phyloP scores from a whole-genome alignment of 2,329 filamentous ascomycete genomes.

The Trichoderma sp. region DNA sequence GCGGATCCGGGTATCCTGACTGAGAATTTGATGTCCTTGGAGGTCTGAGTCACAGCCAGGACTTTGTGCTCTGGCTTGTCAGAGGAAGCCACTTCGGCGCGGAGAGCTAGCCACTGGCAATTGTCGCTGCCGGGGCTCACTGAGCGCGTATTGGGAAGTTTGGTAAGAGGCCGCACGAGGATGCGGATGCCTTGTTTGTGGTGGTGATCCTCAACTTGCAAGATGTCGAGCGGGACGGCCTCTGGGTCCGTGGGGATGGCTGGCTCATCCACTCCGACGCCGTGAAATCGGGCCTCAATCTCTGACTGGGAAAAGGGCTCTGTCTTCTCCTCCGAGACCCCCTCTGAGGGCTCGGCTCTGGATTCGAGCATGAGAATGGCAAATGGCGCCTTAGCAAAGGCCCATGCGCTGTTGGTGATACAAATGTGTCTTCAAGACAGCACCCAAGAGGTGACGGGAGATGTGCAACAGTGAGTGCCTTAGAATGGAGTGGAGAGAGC shows the following conservation, averaged over 20 bases:
- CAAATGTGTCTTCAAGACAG: slow-evolving; percentile 3
- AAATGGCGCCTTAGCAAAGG: slow-evolving; percentile 23
- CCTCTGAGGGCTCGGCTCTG: slow-evolving; percentile 38
- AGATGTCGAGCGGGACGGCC: slow-evolving; percentile 52
- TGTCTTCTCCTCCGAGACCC: slow-evolving; percentile 50
- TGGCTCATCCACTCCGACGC: slow-evolving; percentile 44
- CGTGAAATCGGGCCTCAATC: slow-evolving; percentile 48
- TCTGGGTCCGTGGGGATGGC: slow-evolving; percentile 38
- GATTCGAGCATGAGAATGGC: slow-evolving; percentile 44
- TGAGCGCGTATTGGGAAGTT: slow-evolving; percentile 49
- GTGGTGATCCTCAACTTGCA: slow-evolving; percentile 50
- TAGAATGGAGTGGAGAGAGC: not conserved
- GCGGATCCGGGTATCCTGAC: slow-evolving; percentile 52
- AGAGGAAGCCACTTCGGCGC: slow-evolving; percentile 50
- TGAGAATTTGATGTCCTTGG: slow-evolving; percentile 58
- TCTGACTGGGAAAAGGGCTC: slow-evolving; percentile 58
- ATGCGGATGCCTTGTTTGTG: slow-evolving; percentile 56
- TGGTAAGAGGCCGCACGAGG: slow-evolving; percentile 52
- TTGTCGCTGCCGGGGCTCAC: slow-evolving; percentile 56
- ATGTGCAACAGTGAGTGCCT: not conserved
- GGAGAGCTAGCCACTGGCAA: slow-evolving; percentile 55
- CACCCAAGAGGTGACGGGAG: not conserved
- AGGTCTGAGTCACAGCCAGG: slow-evolving; percentile 58
- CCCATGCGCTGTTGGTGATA: slow-evolving; percentile 24
- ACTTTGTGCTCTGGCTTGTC: slow-evolving; percentile 55